These are phyloP conservation scores for Sclerotiophoma versabilis DNA, from an alignment of 2,329 filamentous ascomycete species.

Conservation along the genomic window DNA sequence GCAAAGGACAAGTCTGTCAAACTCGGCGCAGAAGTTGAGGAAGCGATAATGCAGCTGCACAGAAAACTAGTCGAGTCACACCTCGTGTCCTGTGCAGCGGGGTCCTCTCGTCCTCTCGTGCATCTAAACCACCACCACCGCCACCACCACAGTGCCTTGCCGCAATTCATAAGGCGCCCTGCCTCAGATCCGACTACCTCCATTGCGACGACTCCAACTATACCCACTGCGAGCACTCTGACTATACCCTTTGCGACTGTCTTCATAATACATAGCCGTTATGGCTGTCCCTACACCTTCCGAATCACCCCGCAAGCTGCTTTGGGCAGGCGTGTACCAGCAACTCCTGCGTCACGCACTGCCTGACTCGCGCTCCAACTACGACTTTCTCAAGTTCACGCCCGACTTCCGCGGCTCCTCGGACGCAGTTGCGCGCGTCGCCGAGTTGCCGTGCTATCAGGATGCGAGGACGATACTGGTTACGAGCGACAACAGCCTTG, in stretches of 20 bases:
- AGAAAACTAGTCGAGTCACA: neutral
- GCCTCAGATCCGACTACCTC: neutral
- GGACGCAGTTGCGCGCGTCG: slow-evolving; percentile 42
- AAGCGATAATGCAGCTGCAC: neutral
- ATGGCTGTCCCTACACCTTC: slow-evolving; percentile 27
- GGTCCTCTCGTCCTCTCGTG: slow-evolving; percentile 1
- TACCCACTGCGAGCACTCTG: too few relatives aligned
- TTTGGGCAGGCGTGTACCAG: slow-evolving; percentile 45
- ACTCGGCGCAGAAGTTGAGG: neutral
- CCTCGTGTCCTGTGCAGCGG: slow-evolving; percentile 9
- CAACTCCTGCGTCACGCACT: slow-evolving; percentile 49
- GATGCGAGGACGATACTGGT: slow-evolving; percentile 48
- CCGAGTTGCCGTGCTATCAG: slow-evolving; percentile 43
- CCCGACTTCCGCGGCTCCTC: slow-evolving; percentile 53
- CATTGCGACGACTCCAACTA: neutral
- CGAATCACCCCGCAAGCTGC: slow-evolving; percentile 23
- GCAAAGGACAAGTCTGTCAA: neutral
- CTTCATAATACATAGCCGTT: neutral
- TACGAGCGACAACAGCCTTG: slow-evolving; percentile 56
- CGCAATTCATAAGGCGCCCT: neutral
- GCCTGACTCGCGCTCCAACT: slow-evolving; percentile 55
- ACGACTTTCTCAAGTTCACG: slow-evolving; percentile 54
- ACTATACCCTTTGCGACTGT: neutral
- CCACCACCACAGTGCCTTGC: neutral
- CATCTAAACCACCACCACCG: neutral